A percentile compares a stretch with the other conserved stretches of the same genome.
phyloP scores from a whole-genome alignment of 164 flowering plant species.

The Vitis cinerea region DNA sequence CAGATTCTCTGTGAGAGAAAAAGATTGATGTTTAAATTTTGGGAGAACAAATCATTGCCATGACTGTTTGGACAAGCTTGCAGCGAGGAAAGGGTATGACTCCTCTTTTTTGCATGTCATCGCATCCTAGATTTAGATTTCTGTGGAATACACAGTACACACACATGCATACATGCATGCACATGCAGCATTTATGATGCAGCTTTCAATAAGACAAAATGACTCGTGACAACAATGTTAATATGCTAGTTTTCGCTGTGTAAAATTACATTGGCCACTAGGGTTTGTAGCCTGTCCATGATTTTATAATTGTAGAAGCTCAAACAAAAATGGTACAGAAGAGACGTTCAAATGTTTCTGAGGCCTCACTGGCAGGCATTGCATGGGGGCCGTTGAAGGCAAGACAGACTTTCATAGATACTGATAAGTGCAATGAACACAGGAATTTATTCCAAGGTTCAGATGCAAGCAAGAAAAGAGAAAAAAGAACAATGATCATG shows the following conservation, averaged over 20 bases:
- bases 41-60: not conserved
- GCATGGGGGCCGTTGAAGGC: slow-evolving; percentile 27
- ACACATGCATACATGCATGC: no score
- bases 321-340: slow-evolving; percentile 9
- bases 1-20: slow-evolving; percentile 21
- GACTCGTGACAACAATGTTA: not conserved
- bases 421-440: slow-evolving; percentile 38
- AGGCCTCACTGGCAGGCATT: slow-evolving; percentile 12
- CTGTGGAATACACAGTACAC: no score
- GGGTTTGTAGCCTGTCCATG: no score
- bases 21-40: slow-evolving; percentile 14
- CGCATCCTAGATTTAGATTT: no score
- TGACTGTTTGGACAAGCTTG: no score
- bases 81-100: no score
- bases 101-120: no score
- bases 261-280: not conserved
- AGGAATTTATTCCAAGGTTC: slow-evolving; percentile 60
- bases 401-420: slow-evolving; percentile 29
- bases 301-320: no score
- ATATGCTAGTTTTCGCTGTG: not conserved
- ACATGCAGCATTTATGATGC: no score
- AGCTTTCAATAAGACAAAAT: no score
- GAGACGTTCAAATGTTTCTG: slow-evolving; percentile 20
- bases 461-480: slow-evolving; percentile 27
- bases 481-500: slow-evolving; percentile 26